Evolutionary conservation across 1,284 basidiomycete species (phyloP).

Genomic region (Leccinum pallidistipes): DNA sequence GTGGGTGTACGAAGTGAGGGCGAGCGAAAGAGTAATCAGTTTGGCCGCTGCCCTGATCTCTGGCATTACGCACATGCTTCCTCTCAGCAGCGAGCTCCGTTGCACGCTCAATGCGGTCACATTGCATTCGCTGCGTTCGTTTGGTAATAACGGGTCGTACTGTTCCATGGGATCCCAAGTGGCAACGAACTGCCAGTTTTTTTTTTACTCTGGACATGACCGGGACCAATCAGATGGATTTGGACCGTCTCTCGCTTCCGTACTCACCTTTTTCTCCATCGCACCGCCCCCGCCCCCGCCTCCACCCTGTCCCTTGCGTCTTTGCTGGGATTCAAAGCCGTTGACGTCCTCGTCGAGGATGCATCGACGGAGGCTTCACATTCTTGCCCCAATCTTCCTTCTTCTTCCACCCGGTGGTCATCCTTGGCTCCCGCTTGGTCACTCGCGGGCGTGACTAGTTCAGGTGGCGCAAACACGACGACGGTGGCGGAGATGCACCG

Average conservation of each 20-base stretch:
- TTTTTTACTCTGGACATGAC: slow-evolving; percentile 55
- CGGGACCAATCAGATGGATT: background rate
- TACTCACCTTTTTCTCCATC: slow-evolving; percentile 64
- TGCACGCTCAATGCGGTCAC: slow-evolving; percentile 68
- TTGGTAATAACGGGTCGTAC: slow-evolving; percentile 80
- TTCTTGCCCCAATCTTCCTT: slow-evolving; percentile 77
- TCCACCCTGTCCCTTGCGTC: slow-evolving; percentile 41
- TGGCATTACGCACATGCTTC: slow-evolving; percentile 57
- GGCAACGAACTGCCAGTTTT: slow-evolving; percentile 40
- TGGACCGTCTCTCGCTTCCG: slow-evolving; percentile 2
- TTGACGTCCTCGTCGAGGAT: slow-evolving; percentile 84
- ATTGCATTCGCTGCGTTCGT: slow-evolving; percentile 84
- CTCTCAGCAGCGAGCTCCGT: slow-evolving; percentile 59
- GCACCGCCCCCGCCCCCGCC: slow-evolving; percentile 36
- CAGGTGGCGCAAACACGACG: slow-evolving; percentile 69
- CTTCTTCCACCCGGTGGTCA: slow-evolving; percentile 26
- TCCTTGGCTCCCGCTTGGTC: slow-evolving; percentile 29
- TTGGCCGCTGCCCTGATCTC: slow-evolving; percentile 55
- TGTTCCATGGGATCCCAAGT: slow-evolving; percentile 77
- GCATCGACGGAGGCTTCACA: slow-evolving; percentile 84
- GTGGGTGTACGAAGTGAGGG: slow-evolving; percentile 10
- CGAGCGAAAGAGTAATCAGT: slow-evolving; percentile 46
- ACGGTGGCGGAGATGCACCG: slow-evolving; percentile 68
- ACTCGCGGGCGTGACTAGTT: slow-evolving; percentile 43
- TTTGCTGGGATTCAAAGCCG: slow-evolving; percentile 64